Evolutionary conservation across 2,329 filamentous ascomycete genomes (phyloP).

Genomic region (Periconia digitata): DNA sequence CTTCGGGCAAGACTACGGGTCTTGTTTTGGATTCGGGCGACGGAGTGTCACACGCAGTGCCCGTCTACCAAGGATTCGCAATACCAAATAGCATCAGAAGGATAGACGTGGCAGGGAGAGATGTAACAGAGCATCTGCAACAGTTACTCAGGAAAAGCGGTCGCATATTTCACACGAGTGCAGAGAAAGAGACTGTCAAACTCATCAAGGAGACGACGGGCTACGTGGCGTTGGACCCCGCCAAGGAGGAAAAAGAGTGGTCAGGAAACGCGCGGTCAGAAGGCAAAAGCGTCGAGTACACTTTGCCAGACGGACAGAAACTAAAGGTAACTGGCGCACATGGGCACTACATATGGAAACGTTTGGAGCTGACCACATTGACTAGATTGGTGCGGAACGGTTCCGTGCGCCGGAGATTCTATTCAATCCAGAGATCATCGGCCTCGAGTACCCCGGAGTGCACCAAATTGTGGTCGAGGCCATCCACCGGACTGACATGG

Average conservation of each 20-base stretch:
- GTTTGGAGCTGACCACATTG: conserved; percentile 25
- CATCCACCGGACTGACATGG: conserved; percentile 92
- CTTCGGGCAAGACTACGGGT: conserved; percentile 91
- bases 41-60: conserved; percentile 94
- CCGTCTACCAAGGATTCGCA: conserved; percentile 96
- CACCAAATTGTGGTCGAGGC: conserved; percentile 98
- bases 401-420: conserved; percentile 97
- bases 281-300: conserved; percentile 81
- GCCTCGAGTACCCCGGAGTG: conserved; percentile 92
- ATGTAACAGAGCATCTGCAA: conserved; percentile 95
- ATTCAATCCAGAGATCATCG: conserved; percentile 96
- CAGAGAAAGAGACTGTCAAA: conserved; percentile 98
- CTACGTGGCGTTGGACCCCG: conserved; percentile 88
- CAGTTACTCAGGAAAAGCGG: conserved; percentile 87
- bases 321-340: conserved; percentile 67
- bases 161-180: conserved; percentile 94
- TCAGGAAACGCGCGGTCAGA: conserved; percentile 72
- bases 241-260: conserved; percentile 97
- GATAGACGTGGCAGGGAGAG: conserved; percentile 93
- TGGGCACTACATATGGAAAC: conserved; percentile 4
- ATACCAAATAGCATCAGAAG: conserved; percentile 93
- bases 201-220: conserved; percentile 94
- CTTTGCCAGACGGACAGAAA: conserved; percentile 88
- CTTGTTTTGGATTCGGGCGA: conserved; percentile 95
- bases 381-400: conserved; percentile 82